Evolutionary conservation across 345 rosid genomes (phyloP).

Genomic region (Camelina sativa): DNA sequence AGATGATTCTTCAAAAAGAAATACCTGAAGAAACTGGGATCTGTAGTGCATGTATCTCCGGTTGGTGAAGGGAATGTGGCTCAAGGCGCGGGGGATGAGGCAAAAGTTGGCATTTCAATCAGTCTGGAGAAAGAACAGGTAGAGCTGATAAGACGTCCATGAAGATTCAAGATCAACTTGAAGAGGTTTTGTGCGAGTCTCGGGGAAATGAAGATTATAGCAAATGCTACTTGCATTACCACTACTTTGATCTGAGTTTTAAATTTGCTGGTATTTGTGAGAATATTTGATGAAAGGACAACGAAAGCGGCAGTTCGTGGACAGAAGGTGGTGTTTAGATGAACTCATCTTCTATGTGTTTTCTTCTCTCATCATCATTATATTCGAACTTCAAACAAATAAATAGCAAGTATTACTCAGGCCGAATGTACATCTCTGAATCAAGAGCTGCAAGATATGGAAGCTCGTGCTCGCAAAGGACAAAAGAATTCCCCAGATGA

Average conservation of each 20-base stretch:
- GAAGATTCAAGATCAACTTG: conserved; percentile 83
- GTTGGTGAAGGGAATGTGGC: conserved; percentile 47
- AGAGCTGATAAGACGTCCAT: conserved; percentile 51
- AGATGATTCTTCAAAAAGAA: conserved; percentile 52
- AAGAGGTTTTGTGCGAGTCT: conserved; percentile 64
- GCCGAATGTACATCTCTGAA: conserved; percentile 81
- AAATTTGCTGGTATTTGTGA: conserved; percentile 49
- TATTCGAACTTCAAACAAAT: conserved; percentile 26
- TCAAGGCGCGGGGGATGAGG: conserved; percentile 48
- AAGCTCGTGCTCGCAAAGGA: conserved; percentile 79
- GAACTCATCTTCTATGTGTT: conserved; percentile 16
- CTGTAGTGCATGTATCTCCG: conserved; percentile 49
- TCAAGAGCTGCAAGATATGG: conserved; percentile 97
- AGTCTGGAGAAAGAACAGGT: conserved; percentile 53
- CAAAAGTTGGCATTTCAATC: conserved; percentile 48
- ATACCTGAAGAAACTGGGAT: conserved; percentile 50
- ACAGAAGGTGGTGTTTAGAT: conserved; percentile 82
- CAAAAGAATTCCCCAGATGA: conserved; percentile 92
- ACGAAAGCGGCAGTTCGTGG: conserved; percentile 85
- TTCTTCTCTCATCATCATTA: conserved; percentile 9
- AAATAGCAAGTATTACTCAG: conserved; percentile 51
- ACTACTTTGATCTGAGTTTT: conserved; percentile 29
- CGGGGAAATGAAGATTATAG: conserved; percentile 17
- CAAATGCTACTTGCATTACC: conserved; percentile 14
- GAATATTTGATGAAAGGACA: conserved; percentile 91